Evolutionary conservation across 1,284 basidiomycete species (phyloP).

Genomic region (Cystobasidium sp.): DNA sequence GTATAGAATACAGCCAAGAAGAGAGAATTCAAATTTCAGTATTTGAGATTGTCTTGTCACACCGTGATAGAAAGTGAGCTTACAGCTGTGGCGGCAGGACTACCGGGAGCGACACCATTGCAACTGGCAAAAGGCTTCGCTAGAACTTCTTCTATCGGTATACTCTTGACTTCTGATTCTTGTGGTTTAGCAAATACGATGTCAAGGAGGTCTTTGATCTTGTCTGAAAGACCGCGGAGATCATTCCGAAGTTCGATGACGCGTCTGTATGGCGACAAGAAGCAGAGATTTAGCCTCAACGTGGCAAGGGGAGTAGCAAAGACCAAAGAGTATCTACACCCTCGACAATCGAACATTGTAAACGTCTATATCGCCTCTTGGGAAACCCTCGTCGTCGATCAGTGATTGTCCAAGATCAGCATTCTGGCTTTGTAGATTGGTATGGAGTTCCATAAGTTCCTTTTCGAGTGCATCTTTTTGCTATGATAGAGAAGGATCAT

Average conservation of each 20-base stretch:
- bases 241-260: constrained; percentile 42
- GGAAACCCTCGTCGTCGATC: constrained; percentile 41
- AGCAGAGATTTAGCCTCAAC: not conserved
- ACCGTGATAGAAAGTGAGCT: not conserved
- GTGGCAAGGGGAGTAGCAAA: not conserved
- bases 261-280: constrained; percentile 14
- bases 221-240: constrained; percentile 29
- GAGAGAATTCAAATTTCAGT: too few relatives aligned
- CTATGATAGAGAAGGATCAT: not conserved
- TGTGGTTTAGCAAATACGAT: constrained; percentile 24
- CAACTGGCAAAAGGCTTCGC: constrained; percentile 35
- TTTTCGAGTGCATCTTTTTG: constrained; percentile 35
- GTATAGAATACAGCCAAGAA: too few relatives aligned
- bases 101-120: constrained; percentile 39
- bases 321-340: constrained; percentile 18
- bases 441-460: constrained; percentile 28
- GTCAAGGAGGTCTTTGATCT: constrained; percentile 33
- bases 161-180: not conserved
- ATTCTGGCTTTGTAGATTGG: constrained; percentile 26
- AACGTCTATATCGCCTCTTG: constrained; percentile 40
- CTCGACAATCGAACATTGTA: constrained; percentile 32
- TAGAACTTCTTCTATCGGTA: constrained; percentile 16
- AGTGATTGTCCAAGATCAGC: constrained; percentile 36
- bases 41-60: too few relatives aligned
- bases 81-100: constrained; percentile 38